Base-by-base conservation (phyloP, 495 filamentous ascomycete species). In the Aspergillus mulundensis region DNA sequence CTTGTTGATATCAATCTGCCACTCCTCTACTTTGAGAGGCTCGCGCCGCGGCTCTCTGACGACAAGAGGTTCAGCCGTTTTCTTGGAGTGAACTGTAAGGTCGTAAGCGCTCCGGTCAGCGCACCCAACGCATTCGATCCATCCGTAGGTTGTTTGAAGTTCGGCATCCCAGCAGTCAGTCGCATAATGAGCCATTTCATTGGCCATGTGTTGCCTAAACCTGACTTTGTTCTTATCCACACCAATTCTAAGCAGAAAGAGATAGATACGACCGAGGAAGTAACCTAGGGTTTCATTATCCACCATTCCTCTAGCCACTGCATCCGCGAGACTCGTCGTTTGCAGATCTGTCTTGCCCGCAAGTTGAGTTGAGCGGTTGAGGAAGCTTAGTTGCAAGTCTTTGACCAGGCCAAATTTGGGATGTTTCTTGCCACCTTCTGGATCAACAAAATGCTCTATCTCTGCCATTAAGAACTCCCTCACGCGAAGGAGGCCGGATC, bases 281-380 rank as follows among this genome's bases (percentile, higher is more conserved):
- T 93, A 93, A 44, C 88, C 88, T 14, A 93, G 78, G 0, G 88
- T 91, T 74, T 92, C 88, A 70, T 90, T 92, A 68, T 92, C 87
- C 8, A 92, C 85, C 18, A 88, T 63, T 8, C 80, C 77, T 18
- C 73, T 76, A 66, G 81, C 74, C 21, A 92, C 88, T 24, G 88
- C 88, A 64, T 89, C 73, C 57, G 87, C 86, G 56, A 91, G 84
- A 18, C 81, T 75, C 68, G 84, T 77, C 53, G 69, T 76, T 61
- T 77, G 77, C n/a, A 79, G 73, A 38, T 82, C 66, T 15, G 87
- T 90, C 66, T 80, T 81, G 53, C 85, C 85, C 41, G 80, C 81
- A 30, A 87, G 77, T 72, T 92, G 88, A 1, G 85, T 83, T 19
- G 87, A 67, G 45, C 88, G 85, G 64, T 88, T 81, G n/a, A 92